Base-by-base conservation (phyloP, 129 eudicot genomes). In the Oenanthe sinensis region DNA sequence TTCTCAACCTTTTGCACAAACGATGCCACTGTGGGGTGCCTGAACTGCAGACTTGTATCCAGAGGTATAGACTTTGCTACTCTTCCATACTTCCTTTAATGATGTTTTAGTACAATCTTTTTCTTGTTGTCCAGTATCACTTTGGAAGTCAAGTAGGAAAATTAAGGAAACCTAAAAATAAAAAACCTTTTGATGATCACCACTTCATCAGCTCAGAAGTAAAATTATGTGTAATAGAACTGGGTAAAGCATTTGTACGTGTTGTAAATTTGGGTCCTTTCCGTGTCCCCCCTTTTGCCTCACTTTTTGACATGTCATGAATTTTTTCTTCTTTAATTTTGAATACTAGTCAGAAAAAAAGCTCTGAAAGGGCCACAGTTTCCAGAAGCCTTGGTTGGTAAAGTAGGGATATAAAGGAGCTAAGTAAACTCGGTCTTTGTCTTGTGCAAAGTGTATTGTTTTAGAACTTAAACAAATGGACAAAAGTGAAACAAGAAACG, bases 11-110 rank as follows among this genome's bases (percentile, higher is more conserved):
- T 78, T 81, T 95, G 78, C 96, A 95, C 75, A 90, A 92, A 76
- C 85, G 99, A 85, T 87, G 95, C 87, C 99, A 95, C 76, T 95
- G 99, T 85, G 99, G 99, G 79, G 96, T 95, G 77, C 99, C 97
- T 28, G 99, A 95, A 86, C 76, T 95, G 82, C 99, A 95, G 84
- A 78, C 95, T 54, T 95, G 99, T 87, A 85, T 89, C 74, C 99
- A 90, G 82, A 89, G 99, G 99, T 92, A 80, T 83, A 82, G 30
- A 71, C 82, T 78, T 39, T 26, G 40, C 68, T 65, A 52, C 45
- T 48, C 73, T 65, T 43, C 46, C 67, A 26, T 20, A 46, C 40
- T 24, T 26, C 42, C 42, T 13, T 74, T 24, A 42, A 44, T 44
- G 4, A 14, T 74, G 58, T 45, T 74, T 0, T 22, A 4, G 37